Evolutionary conservation across 2,329 filamentous ascomycete genomes (phyloP), one percentile per base, ranked within the genome.

Genomic region (Chalaropsis ovoidea): DNA sequence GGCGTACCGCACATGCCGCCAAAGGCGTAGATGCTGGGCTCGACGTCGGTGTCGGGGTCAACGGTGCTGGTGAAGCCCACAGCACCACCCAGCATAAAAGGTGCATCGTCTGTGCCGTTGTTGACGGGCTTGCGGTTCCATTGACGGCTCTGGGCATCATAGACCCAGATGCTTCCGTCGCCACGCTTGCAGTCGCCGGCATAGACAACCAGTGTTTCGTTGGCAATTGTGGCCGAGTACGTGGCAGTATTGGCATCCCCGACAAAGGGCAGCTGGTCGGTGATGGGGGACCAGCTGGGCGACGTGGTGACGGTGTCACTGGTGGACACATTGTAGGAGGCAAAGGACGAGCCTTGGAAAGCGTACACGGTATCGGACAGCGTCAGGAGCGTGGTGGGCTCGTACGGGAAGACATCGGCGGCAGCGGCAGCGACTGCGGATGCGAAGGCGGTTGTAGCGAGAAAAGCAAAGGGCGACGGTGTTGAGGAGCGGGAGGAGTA

Each of bases 1-100:
- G 66, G 63, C 10, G 66, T 65, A 2, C 63, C 63, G 71, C 93
- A 97, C 90, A 96, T 95, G 70, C 93, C 93, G 43, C 91, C 93
- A 74, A 95, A 96, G 6, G 86, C 77, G 72, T 91, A 95, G 22
- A 88, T 76, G 11, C 79, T 79, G 0, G 83, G 81, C 54, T 79
- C 75, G 7, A 47, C 41, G 15, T 65, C 19, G 13, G 24, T 54
- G 13, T 65, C 41, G 0, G 81, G 83, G 45, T 79, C 79, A 60
- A 83, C 76, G 43, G 79, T 81, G 41, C 79, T 80, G 22, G 89
- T 86, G 73, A 91, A 95, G 27, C 85, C 80, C 63, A 94, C 78
- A 15, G 83, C 76, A 11, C 76, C 76, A 13, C 81, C 81, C 1
- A 85, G 76, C 69, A 82, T 82, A 65, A 77, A 79, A 0, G 82